A percentile compares a stretch with the other conserved stretches of the same genome.
Evolutionary conservation across 345 rosid species (phyloP).

Genomic region (Eucalyptus caleyi): DNA sequence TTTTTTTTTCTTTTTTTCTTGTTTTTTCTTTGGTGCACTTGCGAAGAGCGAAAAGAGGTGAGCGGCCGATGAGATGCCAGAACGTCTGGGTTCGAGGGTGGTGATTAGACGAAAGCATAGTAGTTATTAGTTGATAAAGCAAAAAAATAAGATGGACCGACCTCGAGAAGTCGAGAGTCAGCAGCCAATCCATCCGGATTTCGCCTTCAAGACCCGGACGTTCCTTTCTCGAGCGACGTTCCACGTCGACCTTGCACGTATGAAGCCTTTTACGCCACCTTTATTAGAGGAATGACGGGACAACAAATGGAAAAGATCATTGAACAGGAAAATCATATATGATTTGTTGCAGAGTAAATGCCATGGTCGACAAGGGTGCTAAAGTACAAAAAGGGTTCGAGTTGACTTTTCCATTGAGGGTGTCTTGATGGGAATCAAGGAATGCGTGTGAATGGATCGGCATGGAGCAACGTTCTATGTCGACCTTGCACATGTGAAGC

Average conservation of each 20-base stretch:
- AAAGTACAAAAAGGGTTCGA: background rate
- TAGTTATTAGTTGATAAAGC: background rate
- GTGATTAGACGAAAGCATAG: background rate
- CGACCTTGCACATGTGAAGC: background rate
- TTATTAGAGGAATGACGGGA: background rate
- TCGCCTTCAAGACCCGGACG: background rate
- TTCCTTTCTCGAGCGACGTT: background rate
- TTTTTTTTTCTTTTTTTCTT: too few relatives aligned
- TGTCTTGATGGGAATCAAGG: background rate
- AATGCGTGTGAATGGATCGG: background rate
- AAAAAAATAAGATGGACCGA: background rate
- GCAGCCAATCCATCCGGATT: background rate
- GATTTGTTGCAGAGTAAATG: background rate
- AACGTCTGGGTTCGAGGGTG: background rate
- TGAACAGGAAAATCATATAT: background rate
- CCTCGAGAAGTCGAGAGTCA: background rate
- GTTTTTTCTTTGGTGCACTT: too few relatives aligned
- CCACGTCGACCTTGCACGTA: background rate
- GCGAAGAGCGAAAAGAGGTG: background rate
- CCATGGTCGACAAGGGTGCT: background rate
- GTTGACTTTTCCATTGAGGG: background rate
- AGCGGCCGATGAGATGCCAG: background rate
- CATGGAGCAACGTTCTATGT: background rate
- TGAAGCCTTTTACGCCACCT: background rate
- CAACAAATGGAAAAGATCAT: background rate